Base-by-base conservation (phyloP, 352 stramenopile species). In the Saprolegnia diclina region DNA sequence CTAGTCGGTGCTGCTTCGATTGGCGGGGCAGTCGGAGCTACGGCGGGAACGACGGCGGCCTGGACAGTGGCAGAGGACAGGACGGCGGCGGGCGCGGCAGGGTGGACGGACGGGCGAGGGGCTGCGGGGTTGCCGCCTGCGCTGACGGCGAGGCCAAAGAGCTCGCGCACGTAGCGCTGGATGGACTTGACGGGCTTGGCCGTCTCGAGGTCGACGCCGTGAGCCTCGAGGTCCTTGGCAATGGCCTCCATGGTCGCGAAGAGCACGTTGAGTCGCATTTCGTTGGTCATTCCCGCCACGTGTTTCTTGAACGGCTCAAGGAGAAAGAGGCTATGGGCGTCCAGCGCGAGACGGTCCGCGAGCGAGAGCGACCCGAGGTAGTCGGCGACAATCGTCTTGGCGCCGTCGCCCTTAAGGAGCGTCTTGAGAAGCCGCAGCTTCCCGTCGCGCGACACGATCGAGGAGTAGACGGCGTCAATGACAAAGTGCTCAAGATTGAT, bases 251-350 rank as follows among this genome's bases (percentile, higher is more conserved):
- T 57, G 22, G 54, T 26, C 5, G 48, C 50, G 21, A 62, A 62
- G 1, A 69, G 32, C 5, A 69, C 63, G 10, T 61, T 69, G 16
- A 52, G 19, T 10, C 63, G 63, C 46, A 56, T 69, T 26, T 69
- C 63, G 26, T 5, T 52, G 21, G 42, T 37, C 63, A 69, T 69
- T 37, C 19, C 13, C 16, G 63, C 21, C 50, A 69, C 21, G 4
- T 69, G 48, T 11, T 69, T 52, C 42, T 69, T 59, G 38, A 69
- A 69, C 9, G 24, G 32, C 10, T 16, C 45, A 6, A 69, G 16
- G 7, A 62, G 16, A 22, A 69, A 69, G 3, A 52, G 1, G 24
- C 52, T n/a, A 24, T 16, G 52, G 52, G 52, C 24, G 11, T 59
- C 52, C 11, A 59, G 52, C 35, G 24, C 52, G 11, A 18, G 13